These are phyloP conservation scores for Paraphoma sp. DNA, from an alignment of 2,329 filamentous ascomycete species.

Conservation along the genomic window DNA sequence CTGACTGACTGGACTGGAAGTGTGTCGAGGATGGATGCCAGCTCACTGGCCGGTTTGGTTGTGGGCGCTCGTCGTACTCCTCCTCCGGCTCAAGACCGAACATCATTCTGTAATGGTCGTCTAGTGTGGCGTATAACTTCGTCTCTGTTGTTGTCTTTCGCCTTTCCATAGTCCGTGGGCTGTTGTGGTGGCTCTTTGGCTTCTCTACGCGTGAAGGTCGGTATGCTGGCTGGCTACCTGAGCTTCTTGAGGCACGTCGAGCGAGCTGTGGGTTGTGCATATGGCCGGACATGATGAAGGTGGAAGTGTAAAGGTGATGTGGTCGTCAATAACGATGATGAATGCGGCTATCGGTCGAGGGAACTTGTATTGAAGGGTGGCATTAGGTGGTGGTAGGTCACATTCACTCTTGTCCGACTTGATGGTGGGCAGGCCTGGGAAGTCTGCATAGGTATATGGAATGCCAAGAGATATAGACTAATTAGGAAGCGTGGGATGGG, in stretches of 20 bases:
- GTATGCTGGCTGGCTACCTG: slow-evolving; percentile 30
- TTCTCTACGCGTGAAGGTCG: slow-evolving; percentile 49
- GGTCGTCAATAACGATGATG: slow-evolving; percentile 3
- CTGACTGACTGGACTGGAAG: slow-evolving; percentile 32
- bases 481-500: slow-evolving; percentile 42
- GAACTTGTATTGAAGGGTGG: slow-evolving; percentile 7
- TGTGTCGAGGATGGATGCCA: slow-evolving; percentile 74
- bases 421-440: slow-evolving; percentile 21
- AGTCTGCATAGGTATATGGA: slow-evolving; percentile 46
- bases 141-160: slow-evolving; percentile 47
- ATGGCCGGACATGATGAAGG: slow-evolving; percentile 33
- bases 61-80: slow-evolving; percentile 28
- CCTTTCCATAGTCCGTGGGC: slow-evolving; percentile 44
- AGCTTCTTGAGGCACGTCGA: slow-evolving; percentile 43
- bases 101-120: slow-evolving; percentile 52
- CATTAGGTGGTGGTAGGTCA: slow-evolving; percentile 4
- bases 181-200: slow-evolving; percentile 48
- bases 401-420: slow-evolving; percentile 23
- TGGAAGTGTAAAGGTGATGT: slow-evolving; percentile 16
- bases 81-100: slow-evolving; percentile 44
- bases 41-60: slow-evolving; percentile 65
- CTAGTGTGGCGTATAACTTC: slow-evolving; percentile 48
- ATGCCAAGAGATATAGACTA: slow-evolving; percentile 46
- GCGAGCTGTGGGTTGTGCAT: slow-evolving; percentile 35
- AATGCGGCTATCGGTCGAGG: slow-evolving; percentile 13